Conservation (phyloP, 768 basidiomycete genomes). For the Boletus reticuloceps region DNA sequence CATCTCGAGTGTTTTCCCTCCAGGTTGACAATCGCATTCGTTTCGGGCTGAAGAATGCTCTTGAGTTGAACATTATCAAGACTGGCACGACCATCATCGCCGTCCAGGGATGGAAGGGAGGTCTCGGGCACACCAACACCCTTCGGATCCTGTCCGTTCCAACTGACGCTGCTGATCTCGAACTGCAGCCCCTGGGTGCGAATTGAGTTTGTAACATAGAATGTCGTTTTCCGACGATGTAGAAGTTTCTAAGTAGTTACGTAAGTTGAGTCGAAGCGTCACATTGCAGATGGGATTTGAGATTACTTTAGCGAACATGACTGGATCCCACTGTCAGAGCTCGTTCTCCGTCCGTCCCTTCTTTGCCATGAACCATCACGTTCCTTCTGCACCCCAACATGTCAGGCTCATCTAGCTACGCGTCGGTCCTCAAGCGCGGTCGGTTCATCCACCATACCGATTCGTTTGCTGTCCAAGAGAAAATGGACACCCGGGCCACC, state of each 20-base stretch:
- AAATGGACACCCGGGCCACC: too few relatives aligned
- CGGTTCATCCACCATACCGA: too few relatives aligned
- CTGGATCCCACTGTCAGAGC: too few relatives aligned
- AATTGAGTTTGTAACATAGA: slow-evolving; percentile 10
- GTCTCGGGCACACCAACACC: slow-evolving; percentile 94
- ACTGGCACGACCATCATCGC: slow-evolving; percentile 89
- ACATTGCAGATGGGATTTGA: too few relatives aligned
- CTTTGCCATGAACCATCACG: too few relatives aligned
- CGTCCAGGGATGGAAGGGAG: slow-evolving; percentile 99
- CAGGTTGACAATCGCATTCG: slow-evolving; percentile 89
- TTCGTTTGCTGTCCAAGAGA: too few relatives aligned
- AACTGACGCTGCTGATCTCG: slow-evolving; percentile 75
- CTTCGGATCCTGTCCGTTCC: slow-evolving; percentile 82
- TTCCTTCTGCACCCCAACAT: too few relatives aligned
- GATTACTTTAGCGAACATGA: too few relatives aligned
- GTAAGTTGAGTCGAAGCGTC: too few relatives aligned
- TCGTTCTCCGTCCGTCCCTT: too few relatives aligned
- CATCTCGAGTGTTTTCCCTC: slow-evolving; percentile 8
- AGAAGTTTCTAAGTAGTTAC: not conserved
- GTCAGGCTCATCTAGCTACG: too few relatives aligned
- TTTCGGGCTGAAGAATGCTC: slow-evolving; percentile 81
- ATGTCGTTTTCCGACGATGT: not conserved
- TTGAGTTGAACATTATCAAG: slow-evolving; percentile 82
- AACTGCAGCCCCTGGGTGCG: slow-evolving; percentile 59
- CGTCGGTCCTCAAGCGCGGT: too few relatives aligned